Evolutionary conservation across 1,284 basidiomycete species (phyloP).

Genomic region (Cutaneotrichosporon sp.): DNA sequence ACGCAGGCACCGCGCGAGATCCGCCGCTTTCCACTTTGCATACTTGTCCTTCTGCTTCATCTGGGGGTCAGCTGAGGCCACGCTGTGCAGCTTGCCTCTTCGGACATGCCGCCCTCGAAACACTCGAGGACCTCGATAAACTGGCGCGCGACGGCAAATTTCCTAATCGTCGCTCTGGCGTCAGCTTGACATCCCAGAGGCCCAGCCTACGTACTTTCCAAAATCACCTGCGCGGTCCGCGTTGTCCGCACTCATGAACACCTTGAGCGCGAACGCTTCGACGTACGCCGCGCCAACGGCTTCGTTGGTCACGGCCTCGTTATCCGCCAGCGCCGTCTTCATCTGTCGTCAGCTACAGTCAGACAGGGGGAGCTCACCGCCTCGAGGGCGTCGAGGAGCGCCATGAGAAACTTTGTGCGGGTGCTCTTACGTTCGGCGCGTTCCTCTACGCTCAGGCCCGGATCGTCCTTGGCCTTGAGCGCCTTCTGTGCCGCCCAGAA

Average conservation of each 20-base stretch:
- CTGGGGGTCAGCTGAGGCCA: constrained; percentile 22
- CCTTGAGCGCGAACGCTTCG: constrained; percentile 86
- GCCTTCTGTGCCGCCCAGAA: constrained; percentile 88
- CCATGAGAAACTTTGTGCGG: constrained; percentile 66
- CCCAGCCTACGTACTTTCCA: constrained; percentile 55
- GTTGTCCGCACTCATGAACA: constrained; percentile 85
- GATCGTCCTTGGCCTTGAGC: constrained; percentile 58
- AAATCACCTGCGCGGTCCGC: constrained; percentile 66
- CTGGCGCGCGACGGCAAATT: constrained; percentile 47
- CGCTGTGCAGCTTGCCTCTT: constrained; percentile 33
- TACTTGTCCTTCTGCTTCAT: constrained; percentile 49
- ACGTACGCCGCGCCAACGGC: constrained; percentile 77
- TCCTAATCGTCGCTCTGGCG: constrained; percentile 40
- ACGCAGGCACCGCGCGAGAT: constrained; percentile 45
- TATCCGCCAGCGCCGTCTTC: constrained; percentile 66
- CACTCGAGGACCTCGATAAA: constrained; percentile 47
- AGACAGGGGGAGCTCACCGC: constrained; percentile 44
- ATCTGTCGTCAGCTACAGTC: constrained; percentile 47
- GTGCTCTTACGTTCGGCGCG: constrained; percentile 51
- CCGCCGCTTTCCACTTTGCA: constrained; percentile 48
- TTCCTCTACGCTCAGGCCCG: too few relatives aligned
- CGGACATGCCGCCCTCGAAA: constrained; percentile 42
- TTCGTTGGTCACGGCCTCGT: constrained; percentile 80
- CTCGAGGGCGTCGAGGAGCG: constrained; percentile 74
- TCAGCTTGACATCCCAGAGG: neutral